Evolutionary conservation across 805 yeast genomes (phyloP).

Genomic region (Brettanomyces sp.): DNA sequence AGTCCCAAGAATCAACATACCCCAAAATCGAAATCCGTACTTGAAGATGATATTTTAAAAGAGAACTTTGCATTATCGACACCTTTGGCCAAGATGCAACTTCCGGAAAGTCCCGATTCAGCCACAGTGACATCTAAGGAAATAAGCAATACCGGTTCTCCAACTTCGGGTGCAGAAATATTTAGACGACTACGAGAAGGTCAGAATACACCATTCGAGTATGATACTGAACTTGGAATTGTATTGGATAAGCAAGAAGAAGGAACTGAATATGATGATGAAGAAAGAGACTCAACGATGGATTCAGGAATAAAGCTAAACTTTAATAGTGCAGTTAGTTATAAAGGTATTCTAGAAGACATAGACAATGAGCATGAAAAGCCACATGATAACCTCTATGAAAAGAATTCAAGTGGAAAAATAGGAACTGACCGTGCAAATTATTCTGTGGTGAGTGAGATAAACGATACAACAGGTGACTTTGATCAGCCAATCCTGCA

Average conservation of each 20-base stretch:
- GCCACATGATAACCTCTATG: background rate
- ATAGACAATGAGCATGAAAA: background rate
- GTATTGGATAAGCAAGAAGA: constrained; percentile 12
- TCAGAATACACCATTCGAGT: constrained; percentile 13
- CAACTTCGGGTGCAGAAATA: constrained; percentile 10
- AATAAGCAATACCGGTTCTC: background rate
- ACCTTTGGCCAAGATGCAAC: constrained; percentile 1
- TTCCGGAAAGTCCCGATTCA: background rate
- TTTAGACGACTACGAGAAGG: constrained; percentile 17
- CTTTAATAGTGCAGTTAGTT: constrained; percentile 5
- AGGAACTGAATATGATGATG: constrained; percentile 7
- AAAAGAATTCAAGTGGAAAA: background rate
- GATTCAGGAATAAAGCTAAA: constrained; percentile 18
- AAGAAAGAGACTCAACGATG: constrained; percentile 9
- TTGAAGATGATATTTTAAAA: too few relatives aligned
- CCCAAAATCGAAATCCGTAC: too few relatives aligned
- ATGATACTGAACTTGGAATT: constrained; percentile 19
- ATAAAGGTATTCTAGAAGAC: background rate
- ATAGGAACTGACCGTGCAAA: background rate
- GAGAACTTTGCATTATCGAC: background rate
- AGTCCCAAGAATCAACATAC: background rate
- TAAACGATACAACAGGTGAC: constrained; percentile 2
- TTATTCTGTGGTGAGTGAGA: background rate
- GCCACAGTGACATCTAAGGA: background rate
- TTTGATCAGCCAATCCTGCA: background rate